phyloP scores from a whole-genome alignment of 371 early-diverging fungal species.

The Mortierella sp. region DNA sequence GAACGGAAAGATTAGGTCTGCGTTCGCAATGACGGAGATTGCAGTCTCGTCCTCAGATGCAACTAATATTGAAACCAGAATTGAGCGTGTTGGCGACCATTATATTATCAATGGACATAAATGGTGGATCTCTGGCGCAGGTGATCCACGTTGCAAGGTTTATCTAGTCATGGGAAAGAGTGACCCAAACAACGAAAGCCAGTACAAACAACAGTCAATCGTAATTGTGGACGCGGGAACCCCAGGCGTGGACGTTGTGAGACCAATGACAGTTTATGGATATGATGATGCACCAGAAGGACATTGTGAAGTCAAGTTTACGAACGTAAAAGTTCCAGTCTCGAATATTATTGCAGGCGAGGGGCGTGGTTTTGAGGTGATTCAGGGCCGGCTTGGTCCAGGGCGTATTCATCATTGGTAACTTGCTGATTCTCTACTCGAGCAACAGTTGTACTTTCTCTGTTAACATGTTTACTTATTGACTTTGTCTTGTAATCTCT shows the following conservation, averaged over 20 bases:
- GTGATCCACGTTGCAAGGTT: slow-evolving; percentile 92
- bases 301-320: slow-evolving; percentile 93
- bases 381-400: slow-evolving; percentile 96
- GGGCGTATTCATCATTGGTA: slow-evolving; percentile 71
- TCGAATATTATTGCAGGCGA: slow-evolving; percentile 93
- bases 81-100: slow-evolving; percentile 73
- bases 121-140: slow-evolving; percentile 97
- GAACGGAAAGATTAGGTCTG: slow-evolving; percentile 92
- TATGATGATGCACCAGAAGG: slow-evolving; percentile 97
- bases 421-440: not conserved
- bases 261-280: slow-evolving; percentile 92
- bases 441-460: not conserved
- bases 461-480: slow-evolving; percentile 1
- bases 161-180: slow-evolving; percentile 92
- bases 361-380: slow-evolving; percentile 96
- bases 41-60: slow-evolving; percentile 96
- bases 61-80: slow-evolving; percentile 91
- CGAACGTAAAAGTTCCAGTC: slow-evolving; percentile 88
- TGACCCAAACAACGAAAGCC: slow-evolving; percentile 74
- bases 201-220: slow-evolving; percentile 91
- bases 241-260: slow-evolving; percentile 86
- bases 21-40: slow-evolving; percentile 98
- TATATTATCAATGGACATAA: slow-evolving; percentile 94
- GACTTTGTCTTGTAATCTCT: not conserved
- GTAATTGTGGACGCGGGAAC: slow-evolving; percentile 94